These are phyloP conservation scores for Fraxinus sp. DNA, from an alignment of 305 asterid species.

Conservation along the genomic window DNA sequence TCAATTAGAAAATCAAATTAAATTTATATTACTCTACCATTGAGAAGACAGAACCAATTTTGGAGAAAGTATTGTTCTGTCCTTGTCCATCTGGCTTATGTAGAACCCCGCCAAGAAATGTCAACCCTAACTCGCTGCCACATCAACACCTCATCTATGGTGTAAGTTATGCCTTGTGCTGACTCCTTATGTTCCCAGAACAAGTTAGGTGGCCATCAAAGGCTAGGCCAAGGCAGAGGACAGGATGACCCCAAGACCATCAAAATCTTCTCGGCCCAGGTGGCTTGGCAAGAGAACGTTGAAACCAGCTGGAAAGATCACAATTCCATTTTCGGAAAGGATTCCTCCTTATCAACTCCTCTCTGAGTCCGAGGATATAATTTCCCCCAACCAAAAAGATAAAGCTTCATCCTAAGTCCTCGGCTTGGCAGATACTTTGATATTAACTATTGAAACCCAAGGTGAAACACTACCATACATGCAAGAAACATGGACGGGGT, in stretches of 20 bases:
- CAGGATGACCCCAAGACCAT: neutral
- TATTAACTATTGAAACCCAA: neutral
- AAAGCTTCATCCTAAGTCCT: neutral
- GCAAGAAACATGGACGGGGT: neutral
- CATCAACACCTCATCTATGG: neutral
- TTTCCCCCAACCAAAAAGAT: neutral
- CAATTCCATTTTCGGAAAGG: neutral
- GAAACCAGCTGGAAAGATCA: neutral
- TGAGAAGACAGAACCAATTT: neutral
- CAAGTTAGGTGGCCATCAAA: neutral
- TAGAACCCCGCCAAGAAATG: neutral
- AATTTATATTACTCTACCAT: neutral
- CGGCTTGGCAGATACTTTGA: neutral
- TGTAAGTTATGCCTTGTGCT: neutral
- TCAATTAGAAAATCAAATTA: neutral
- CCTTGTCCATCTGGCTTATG: neutral
- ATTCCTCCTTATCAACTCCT: neutral
- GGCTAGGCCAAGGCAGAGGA: neutral
- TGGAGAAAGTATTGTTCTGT: neutral
- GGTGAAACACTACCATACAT: neutral
- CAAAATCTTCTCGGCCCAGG: neutral
- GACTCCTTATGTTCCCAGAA: neutral
- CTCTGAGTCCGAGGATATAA: neutral
- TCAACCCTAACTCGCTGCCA: neutral
- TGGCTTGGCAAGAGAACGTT: neutral